Evolutionary conservation across 2,329 filamentous ascomycete genomes (phyloP), one percentile per base, ranked within the genome.

Genomic region (Fusarium mangiferae): DNA sequence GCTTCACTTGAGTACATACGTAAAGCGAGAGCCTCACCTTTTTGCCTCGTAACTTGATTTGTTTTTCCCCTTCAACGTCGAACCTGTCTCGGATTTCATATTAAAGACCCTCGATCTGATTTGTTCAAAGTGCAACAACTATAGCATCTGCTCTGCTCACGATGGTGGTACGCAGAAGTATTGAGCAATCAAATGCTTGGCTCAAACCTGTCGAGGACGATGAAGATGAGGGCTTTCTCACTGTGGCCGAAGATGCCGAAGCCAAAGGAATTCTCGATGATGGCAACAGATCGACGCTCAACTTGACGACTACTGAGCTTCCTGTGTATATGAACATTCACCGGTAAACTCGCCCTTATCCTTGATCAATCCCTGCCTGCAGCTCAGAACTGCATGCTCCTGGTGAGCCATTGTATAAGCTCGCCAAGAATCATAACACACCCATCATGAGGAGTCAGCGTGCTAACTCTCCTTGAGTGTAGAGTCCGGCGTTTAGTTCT

Each of bases 321-420:
- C 77, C 77, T 22, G 75, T 78, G n/a, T 78, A 78, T 54, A 78
- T 78, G 77, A 78, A 74, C 14, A 78, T 78, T 68, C 77, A 78
- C 65, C 76, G 77, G 77, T 78, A 76, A 77, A 62, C 55, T 66
- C 26, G 42, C 52, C 67, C 75, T 66, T 42, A 48, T 60, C 51
- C 38, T 64, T 44, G 30, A 52, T 48, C 62, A 36, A 59, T 60
- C 44, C 35, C 57, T 62, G 39, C 38, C 17, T 28, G 52, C 45
- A 48, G 48, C 33, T 28, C 12, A 68, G 39, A 54, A 33, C 49
- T 33, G 46, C 28, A 28, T 42, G 26, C 35, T 46, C 48, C 59
- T 57, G 33, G 38, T 46, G 46, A 57, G 52, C 68, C 35, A 33
- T 49, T 55, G 55, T 42, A 63, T 63, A 44, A 52, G 38, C 42